phyloP scores from a whole-genome alignment of 768 basidiomycete species.

The Tulasnella sp. region DNA sequence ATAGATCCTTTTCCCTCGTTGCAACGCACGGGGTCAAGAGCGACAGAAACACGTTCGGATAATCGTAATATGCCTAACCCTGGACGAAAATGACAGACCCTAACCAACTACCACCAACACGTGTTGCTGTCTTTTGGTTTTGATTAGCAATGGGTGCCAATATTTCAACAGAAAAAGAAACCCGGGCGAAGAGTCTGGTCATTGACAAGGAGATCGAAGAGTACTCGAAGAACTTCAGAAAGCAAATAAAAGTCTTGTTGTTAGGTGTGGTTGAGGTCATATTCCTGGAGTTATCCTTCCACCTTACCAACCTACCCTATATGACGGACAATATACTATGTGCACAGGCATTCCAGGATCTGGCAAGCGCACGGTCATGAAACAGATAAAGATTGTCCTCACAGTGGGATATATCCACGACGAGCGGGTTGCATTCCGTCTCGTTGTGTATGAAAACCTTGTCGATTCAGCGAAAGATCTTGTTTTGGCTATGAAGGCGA shows the following conservation, averaged over 20 bases:
- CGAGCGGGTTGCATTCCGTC: slow-evolving; percentile 71
- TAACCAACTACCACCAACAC: too few relatives aligned
- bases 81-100: too few relatives aligned
- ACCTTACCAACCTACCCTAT: not conserved
- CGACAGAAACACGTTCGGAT: too few relatives aligned
- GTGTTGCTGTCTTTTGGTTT: not conserved
- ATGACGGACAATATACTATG: too few relatives aligned
- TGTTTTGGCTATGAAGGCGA: slow-evolving; percentile 78
- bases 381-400: slow-evolving; percentile 94
- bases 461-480: slow-evolving; percentile 85
- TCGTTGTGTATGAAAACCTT: slow-evolving; percentile 79
- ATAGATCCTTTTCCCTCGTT: too few relatives aligned
- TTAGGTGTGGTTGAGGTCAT: slow-evolving; percentile 42
- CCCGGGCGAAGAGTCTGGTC: slow-evolving; percentile 15
- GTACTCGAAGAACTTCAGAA: slow-evolving; percentile 42
- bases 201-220: slow-evolving; percentile 40
- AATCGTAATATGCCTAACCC: too few relatives aligned
- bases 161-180: slow-evolving; percentile 25
- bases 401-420: slow-evolving; percentile 80
- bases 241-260: slow-evolving; percentile 46
- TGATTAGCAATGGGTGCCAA: slow-evolving; percentile 23
- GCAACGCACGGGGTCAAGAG: too few relatives aligned
- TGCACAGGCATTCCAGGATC: slow-evolving; percentile 82
- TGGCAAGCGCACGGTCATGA: slow-evolving; percentile 93
- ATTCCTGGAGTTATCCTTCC: not conserved